These are phyloP conservation scores for Phytophthora macrochlamydospora DNA, from an alignment of 352 stramenopile genomes.

Conservation along the genomic window DNA sequence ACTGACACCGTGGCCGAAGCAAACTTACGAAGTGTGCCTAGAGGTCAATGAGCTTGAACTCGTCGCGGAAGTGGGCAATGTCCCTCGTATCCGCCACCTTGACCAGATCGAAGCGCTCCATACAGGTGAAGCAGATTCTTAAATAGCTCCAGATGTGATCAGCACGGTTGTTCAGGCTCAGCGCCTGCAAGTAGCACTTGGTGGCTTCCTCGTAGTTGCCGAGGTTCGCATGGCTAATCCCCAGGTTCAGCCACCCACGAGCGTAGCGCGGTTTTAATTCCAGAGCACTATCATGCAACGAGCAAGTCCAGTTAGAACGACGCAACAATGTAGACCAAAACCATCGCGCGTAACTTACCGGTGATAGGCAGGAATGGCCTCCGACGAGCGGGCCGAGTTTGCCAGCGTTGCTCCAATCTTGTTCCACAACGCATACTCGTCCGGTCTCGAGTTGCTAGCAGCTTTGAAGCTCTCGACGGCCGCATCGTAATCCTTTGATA, in stretches of 20 bases:
- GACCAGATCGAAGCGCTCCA: conserved; percentile 97
- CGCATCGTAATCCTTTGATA: conserved; percentile 96
- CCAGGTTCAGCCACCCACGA: conserved; percentile 97
- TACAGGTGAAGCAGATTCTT: conserved; percentile 97
- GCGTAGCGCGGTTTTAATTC: conserved; percentile 97
- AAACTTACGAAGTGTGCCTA: conserved; percentile 26
- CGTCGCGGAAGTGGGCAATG: conserved; percentile 74
- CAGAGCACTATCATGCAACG: conserved; percentile 71
- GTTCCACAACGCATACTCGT: conserved; percentile 98
- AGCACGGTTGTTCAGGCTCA: conserved; percentile 95
- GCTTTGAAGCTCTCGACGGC: conserved; percentile 90
- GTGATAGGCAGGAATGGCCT: conserved; percentile 94
- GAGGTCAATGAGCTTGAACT: conserved; percentile 87
- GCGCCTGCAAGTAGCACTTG: conserved; percentile 97
- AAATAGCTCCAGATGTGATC: conserved; percentile 99
- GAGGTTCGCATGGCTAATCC: conserved; percentile 97
- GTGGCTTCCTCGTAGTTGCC: conserved; percentile 94
- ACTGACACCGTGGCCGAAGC: neutral
- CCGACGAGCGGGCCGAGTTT: conserved; percentile 93
- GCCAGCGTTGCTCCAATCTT: conserved; percentile 97
- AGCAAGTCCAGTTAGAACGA: conserved; percentile 15
- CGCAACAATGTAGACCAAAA: neutral
- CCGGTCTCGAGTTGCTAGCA: conserved; percentile 78
- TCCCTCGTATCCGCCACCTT: conserved; percentile 90
- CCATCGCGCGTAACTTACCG: conserved; percentile 37